Evolutionary conservation across 805 yeast genomes (phyloP), one percentile per base, ranked within the genome.

Genomic region (Yamadazyma phyllophila): DNA sequence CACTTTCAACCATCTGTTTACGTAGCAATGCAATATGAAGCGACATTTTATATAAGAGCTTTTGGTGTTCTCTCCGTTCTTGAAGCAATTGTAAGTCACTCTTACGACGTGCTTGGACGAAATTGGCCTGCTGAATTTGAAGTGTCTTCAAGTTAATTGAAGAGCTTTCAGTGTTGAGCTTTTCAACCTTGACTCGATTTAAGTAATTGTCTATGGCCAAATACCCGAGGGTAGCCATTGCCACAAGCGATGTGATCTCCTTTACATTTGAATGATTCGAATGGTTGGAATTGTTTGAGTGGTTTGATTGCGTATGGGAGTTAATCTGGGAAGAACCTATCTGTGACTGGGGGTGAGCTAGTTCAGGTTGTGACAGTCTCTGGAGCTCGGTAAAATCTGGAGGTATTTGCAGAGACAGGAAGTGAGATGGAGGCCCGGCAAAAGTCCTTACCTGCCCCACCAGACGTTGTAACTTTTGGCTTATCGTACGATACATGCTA

Each of bases 21-120:
- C 87, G 67, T 29, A 85, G 63, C 61, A 85, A 60, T 2, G 87
- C 88, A 34, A 85, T 73, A 56, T 85, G 92, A 58, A 83, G 65
- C 4, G 77, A 73, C 85, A 83, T 78, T 62, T 79, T 81, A 67
- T 61, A 67, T 69, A 75, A 57, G 69, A 83, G 49, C 71, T 68
- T 61, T 61, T 74, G 55, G 62, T 65, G 66, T 10, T 69, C 73
- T 44, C 71, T 69, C 13, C 85, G 63, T 50, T 80, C 83, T 49
- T 77, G 74, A 26, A 79, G 54, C n/a, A 76, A 63, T 51, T 76
- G 78, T 10, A 76, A 52, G 42, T 80, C 83, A 41, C 77, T 66
- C 56, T 76, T 76, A 62, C 77, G 77, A 47, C 77, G 67, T 37
- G 75, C 77, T 26, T 70, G 72, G 39, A 75, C 70, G 57, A 73